Evolutionary conservation across 1,139 yeast genomes (phyloP).

Genomic region (Yamadazyma songkhlaensis): DNA sequence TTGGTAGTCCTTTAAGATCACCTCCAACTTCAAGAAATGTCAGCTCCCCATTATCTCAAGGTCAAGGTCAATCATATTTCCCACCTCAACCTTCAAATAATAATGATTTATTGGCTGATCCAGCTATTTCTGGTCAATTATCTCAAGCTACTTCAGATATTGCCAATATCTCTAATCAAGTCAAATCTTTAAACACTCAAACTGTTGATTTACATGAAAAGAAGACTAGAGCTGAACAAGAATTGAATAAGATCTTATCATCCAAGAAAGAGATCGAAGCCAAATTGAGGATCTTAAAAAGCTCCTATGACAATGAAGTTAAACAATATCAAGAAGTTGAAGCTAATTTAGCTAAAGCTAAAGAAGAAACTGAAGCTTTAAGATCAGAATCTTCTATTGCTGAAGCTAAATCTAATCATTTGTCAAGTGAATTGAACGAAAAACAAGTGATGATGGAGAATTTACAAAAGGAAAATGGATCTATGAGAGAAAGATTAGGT

Average conservation of each 20-base stretch:
- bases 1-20: conserved; percentile 4
- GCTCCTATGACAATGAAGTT: conserved; percentile 76
- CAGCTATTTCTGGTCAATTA: conserved; percentile 61
- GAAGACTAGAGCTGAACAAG: conserved; percentile 73
- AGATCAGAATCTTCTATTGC: conserved; percentile 74
- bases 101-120: conserved; percentile 55
- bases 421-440: conserved; percentile 64
- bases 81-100: conserved; percentile 18
- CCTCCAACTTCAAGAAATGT: conserved; percentile 9
- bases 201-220: conserved; percentile 69
- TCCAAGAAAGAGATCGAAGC: conserved; percentile 70
- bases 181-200: conserved; percentile 73
- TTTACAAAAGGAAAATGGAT: conserved; percentile 63
- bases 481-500: conserved; percentile 67
- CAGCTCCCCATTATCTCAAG: conserved; percentile 8
- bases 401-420: conserved; percentile 77
- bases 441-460: conserved; percentile 59
- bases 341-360: conserved; percentile 52
- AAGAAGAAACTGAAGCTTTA: conserved; percentile 68
- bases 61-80: conserved; percentile 7
- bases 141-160: conserved; percentile 81
- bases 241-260: conserved; percentile 60
- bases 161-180: conserved; percentile 84
- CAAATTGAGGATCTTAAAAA: conserved; percentile 63
- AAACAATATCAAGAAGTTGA: conserved; percentile 73